Percentiles rank a stretch among this genome's conserved stretches.
Evolutionary conservation across 768 basidiomycete species (phyloP).

Genomic region (Suillus subaureus): DNA sequence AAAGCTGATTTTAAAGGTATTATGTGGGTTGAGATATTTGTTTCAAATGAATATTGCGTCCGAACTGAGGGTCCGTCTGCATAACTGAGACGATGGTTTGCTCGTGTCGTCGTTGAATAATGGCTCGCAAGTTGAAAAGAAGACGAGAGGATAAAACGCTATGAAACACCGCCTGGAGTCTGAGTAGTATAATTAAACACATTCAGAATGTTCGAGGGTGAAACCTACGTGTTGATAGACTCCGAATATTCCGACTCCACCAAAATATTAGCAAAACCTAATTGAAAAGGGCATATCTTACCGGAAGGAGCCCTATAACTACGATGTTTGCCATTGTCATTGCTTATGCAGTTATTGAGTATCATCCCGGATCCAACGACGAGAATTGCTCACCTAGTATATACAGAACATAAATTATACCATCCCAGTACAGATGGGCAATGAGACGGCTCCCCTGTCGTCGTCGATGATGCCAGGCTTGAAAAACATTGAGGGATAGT

Average conservation of each 20-base stretch:
- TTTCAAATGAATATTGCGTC: neutral
- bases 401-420: neutral
- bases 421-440: slow-evolving; percentile 1
- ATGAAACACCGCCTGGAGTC: neutral
- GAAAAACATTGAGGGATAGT: neutral
- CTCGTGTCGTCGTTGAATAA: neutral
- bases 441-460: neutral
- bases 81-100: neutral
- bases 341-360: neutral
- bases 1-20: neutral
- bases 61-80: too few species aligned
- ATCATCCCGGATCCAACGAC: neutral
- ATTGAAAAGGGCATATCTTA: neutral
- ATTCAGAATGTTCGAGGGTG: neutral
- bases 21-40: neutral
- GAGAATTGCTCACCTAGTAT: neutral
- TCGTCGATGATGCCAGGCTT: neutral
- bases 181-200: neutral
- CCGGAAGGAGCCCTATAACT: neutral
- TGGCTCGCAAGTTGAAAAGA: slow-evolving; percentile 3
- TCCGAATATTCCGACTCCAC: neutral
- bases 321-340: neutral
- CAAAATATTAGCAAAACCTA: neutral
- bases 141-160: neutral
- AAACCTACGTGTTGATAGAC: neutral